Evolutionary conservation across 768 basidiomycete species (phyloP).

Genomic region (Gloeopeniophorella convolvens): DNA sequence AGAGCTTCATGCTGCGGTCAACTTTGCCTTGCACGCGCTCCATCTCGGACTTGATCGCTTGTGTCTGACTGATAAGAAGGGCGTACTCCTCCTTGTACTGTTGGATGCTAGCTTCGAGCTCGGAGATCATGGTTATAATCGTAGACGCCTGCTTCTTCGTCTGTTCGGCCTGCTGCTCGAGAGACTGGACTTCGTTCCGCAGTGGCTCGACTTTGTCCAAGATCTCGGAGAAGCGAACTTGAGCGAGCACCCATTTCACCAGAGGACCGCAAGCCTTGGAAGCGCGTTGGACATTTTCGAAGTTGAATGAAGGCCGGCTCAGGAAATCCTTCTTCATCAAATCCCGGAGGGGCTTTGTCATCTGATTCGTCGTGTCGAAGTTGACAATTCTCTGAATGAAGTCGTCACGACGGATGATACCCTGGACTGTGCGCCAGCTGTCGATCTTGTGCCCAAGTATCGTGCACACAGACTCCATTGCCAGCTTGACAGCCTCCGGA

Average conservation of each 20-base stretch:
- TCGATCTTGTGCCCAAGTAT: constrained; percentile 96
- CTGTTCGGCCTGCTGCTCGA: constrained; percentile 89
- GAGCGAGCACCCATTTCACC: constrained; percentile 97
- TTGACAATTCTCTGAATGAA: constrained; percentile 95
- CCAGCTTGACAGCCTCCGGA: constrained; percentile 93
- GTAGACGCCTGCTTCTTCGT: constrained; percentile 89
- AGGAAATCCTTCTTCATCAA: constrained; percentile 91
- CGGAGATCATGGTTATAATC: constrained; percentile 87
- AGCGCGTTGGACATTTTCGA: constrained; percentile 90
- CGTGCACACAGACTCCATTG: constrained; percentile 98
- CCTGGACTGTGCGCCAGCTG: constrained; percentile 92
- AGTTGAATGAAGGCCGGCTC: constrained; percentile 85
- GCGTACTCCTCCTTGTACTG: constrained; percentile 98
- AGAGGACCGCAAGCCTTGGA: constrained; percentile 97
- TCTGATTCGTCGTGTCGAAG: constrained; percentile 86
- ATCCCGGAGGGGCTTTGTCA: constrained; percentile 86
- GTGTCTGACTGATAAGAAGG: constrained; percentile 90
- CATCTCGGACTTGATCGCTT: constrained; percentile 97
- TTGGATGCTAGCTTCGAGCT: constrained; percentile 88
- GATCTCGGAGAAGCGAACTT: constrained; percentile 95
- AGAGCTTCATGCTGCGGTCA: constrained; percentile 90
- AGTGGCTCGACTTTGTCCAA: constrained; percentile 95
- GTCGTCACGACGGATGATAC: constrained; percentile 92
- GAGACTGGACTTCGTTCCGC: constrained; percentile 88
- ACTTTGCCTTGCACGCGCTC: constrained; percentile 96